Base-by-base conservation (phyloP, 306 rosid species). In the Corylus avellana region DNA sequence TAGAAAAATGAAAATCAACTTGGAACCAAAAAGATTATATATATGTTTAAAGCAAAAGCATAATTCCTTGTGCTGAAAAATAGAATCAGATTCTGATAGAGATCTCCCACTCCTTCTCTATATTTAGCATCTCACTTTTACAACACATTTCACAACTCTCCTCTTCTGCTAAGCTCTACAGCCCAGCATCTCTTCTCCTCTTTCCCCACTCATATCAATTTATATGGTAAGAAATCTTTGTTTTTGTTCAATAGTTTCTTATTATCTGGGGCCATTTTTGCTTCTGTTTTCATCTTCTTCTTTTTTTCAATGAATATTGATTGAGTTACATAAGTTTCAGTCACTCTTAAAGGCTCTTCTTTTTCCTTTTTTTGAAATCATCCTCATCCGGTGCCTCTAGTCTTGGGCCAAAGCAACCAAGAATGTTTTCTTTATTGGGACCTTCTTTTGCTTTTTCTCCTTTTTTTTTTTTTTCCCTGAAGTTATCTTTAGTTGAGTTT, bases 51-150 rank as follows among this genome's bases (percentile, higher is more conserved):
- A 56, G 75, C 42, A 35, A 78, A 68, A 70, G 77, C 29, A 61
- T 56, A 66, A 77, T 76, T 76, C 81, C 29, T 75, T n/a, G 66
- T 47, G 75, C 44, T 75, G 63, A 71, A 70, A 70, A 57, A 18
- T 44, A 10, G 91, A 85, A 89, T 83, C 87, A 56, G 87, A 87
- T 89, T 8, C 89, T 75, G 37, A 73, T 35, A 14, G 62, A 35
- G 47, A 27, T 69, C 74, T 44, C 80, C 53, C 51, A 29, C 63
- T 79, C 42, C 5, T 57, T 64, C 62, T 58, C 46, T 80, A 71
- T 81, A 81, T 84, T 16, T 63, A 16, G 62, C 76, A 62, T 44
- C 42, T 32, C 3, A 5, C 20, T 29, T 57, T 48, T 72, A 46
- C 13, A 46, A 8, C 72, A 32, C 50, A 48, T 32, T 22, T 47